Evolutionary conservation across 164 flowering plant genomes (phyloP).

Genomic region (Litsea cubeba): DNA sequence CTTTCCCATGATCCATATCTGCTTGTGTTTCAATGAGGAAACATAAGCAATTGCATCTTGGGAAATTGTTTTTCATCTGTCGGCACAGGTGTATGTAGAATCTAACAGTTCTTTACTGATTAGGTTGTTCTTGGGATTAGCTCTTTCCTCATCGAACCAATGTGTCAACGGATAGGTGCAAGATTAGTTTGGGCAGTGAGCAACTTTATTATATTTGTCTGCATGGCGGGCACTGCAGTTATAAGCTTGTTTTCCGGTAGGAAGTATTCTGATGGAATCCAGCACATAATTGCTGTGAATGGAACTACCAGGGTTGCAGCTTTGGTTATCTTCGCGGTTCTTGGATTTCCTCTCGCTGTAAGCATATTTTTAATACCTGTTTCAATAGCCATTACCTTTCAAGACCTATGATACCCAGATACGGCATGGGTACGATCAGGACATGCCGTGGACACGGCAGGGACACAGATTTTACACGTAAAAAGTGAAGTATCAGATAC

Average conservation of each 20-base stretch:
- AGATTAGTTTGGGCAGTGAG: conserved; percentile 87
- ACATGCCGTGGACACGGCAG: too few relatives aligned
- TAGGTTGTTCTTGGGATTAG: conserved; percentile 94
- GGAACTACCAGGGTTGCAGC: conserved; percentile 50
- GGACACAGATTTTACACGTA: too few relatives aligned
- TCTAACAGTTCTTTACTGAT: conserved; percentile 8
- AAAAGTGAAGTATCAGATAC: too few relatives aligned
- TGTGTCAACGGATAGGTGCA: conserved; percentile 81
- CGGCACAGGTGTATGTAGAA: neutral
- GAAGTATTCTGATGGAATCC: conserved; percentile 50
- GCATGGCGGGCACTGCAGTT: conserved; percentile 87
- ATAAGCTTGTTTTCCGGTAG: conserved; percentile 63
- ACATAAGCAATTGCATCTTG: neutral
- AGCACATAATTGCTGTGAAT: conserved; percentile 56
- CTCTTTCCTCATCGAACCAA: conserved; percentile 86
- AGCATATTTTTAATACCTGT: conserved; percentile 21
- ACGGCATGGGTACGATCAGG: too few relatives aligned
- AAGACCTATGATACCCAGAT: too few relatives aligned
- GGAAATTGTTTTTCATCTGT: conserved; percentile 1
- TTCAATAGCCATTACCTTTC: neutral
- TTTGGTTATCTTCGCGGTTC: conserved; percentile 73
- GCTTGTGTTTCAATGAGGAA: neutral
- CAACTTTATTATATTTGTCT: conserved; percentile 81
- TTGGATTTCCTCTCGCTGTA: conserved; percentile 95
- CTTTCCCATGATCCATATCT: neutral